Conservation (phyloP, 169 alveolate genomes). For the Plasmodium reichenowi region DNA sequence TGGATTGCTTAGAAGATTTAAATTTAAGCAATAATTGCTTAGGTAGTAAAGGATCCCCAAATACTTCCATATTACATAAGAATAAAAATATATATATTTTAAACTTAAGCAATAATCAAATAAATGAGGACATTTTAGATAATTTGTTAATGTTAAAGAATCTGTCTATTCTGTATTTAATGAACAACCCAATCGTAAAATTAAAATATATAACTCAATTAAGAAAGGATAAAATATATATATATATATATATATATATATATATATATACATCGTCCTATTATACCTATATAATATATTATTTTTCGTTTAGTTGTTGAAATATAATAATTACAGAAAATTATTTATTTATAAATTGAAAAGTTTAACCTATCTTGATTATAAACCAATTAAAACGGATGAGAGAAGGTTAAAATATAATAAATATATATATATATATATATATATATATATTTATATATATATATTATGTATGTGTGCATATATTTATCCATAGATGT, state of each 20-base stretch:
- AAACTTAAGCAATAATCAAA: constrained; percentile 43
- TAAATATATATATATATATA: not conserved
- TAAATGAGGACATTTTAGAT: constrained; percentile 59
- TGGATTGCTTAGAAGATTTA: constrained; percentile 46
- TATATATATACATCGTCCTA: not conserved
- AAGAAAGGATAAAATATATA: not conserved
- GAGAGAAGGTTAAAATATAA: constrained; percentile 46
- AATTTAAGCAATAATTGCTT: constrained; percentile 48
- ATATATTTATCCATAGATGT: constrained; percentile 22
- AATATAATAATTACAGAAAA: constrained; percentile 53
- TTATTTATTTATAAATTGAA: constrained; percentile 46
- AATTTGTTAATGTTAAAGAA: constrained; percentile 6
- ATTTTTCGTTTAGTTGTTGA: constrained; percentile 25
- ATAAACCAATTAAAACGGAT: constrained; percentile 57
- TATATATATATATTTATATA: constrained; percentile 15
- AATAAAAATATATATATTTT: constrained; percentile 36
- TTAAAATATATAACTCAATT: not conserved
- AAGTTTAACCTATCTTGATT: constrained; percentile 52
- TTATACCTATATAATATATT: constrained; percentile 9
- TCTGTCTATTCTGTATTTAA: constrained; percentile 38
- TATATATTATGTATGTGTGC: not conserved
- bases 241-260: not conserved
- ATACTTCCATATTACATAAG: constrained; percentile 12
- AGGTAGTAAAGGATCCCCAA: constrained; percentile 49
- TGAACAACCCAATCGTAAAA: constrained; percentile 69